A percentile compares a stretch with the other conserved stretches of the same genome.
Evolutionary conservation across 306 rosid species (phyloP).

Genomic region (Vigna nakashimae): DNA sequence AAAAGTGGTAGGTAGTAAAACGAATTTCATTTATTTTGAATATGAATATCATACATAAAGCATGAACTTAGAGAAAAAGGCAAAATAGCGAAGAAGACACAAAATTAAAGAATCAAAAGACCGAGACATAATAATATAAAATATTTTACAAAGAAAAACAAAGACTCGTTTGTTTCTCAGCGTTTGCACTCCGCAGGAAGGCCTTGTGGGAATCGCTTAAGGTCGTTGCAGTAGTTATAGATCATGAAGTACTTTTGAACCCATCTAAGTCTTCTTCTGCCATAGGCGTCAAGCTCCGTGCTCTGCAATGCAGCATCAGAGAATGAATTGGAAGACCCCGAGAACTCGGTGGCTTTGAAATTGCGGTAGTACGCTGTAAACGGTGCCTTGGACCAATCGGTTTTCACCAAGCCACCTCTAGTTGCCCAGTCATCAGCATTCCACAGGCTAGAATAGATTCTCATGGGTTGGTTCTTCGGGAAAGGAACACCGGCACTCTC

Average conservation of each 20-base stretch:
- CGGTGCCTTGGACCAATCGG: conserved; percentile 88
- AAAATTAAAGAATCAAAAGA: conserved; percentile 37
- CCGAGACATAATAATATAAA: not conserved
- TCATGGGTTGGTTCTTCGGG: conserved; percentile 81
- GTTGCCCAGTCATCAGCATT: conserved; percentile 89
- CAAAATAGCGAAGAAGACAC: conserved; percentile 7
- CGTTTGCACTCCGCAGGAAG: conserved; percentile 69
- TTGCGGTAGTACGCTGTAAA: conserved; percentile 84
- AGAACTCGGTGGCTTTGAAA: conserved; percentile 56
- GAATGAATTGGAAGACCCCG: conserved; percentile 46
- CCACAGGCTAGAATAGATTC: conserved; percentile 81
- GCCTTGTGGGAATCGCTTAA: conserved; percentile 77
- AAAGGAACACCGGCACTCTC: conserved; percentile 73
- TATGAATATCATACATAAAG: not conserved
- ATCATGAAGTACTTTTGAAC: conserved; percentile 90
- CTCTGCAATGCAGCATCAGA: conserved; percentile 52
- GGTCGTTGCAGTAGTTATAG: conserved; percentile 79
- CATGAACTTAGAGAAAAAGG: not conserved
- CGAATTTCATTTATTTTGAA: conserved; percentile 41
- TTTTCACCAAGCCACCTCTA: conserved; percentile 83
- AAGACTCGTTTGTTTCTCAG: not conserved
- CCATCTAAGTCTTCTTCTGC: conserved; percentile 85
- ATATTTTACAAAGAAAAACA: conserved; percentile 21
- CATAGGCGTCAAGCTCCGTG: conserved; percentile 71
- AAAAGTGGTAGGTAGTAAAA: not conserved